phyloP scores from a whole-genome alignment of 495 filamentous ascomycete species.

The Parathielavia appendiculata region DNA sequence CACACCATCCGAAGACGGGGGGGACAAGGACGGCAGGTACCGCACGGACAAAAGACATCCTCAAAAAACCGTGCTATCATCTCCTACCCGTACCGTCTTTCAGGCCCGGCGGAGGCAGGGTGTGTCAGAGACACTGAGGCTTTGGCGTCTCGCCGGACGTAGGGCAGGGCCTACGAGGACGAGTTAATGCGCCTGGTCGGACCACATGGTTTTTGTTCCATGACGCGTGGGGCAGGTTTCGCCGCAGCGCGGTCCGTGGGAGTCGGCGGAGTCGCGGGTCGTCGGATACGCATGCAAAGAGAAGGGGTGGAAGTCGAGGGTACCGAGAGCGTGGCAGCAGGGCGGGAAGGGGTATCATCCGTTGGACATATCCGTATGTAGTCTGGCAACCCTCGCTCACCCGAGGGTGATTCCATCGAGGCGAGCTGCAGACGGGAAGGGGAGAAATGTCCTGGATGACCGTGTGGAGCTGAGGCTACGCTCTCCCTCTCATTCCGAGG shows the following conservation, averaged over 20 bases:
- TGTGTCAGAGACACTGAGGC: constrained; percentile 31
- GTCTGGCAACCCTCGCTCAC: constrained; percentile 38
- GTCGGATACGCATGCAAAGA: constrained; percentile 26
- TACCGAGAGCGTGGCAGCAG: constrained; percentile 34
- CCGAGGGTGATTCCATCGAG: constrained; percentile 44
- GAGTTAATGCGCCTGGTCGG: constrained; percentile 73
- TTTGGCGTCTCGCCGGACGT: constrained; percentile 61
- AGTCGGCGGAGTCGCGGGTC: constrained; percentile 25
- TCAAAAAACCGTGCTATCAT: constrained; percentile 68
- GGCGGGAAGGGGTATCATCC: constrained; percentile 29
- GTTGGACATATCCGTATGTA: constrained; percentile 36
- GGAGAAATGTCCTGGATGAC: constrained; percentile 31
- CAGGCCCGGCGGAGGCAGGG: constrained; percentile 33
- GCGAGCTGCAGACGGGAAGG: constrained; percentile 22
- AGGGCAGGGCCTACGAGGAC: constrained; percentile 50
- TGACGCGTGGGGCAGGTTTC: constrained; percentile 39
- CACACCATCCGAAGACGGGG: constrained; percentile 17
- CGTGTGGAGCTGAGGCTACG: constrained; percentile 39
- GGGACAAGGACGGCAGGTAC: constrained; percentile 50
- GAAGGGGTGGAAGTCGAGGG: constrained; percentile 23
- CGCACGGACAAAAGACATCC: constrained; percentile 77
- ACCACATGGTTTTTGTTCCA: constrained; percentile 24
- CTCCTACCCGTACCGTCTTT: constrained; percentile 39
- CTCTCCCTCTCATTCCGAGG: constrained; percentile 35
- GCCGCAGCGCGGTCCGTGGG: constrained; percentile 40